phyloP scores from a whole-genome alignment of 805 yeast species.

The Cyberlindnera sargentensis region DNA sequence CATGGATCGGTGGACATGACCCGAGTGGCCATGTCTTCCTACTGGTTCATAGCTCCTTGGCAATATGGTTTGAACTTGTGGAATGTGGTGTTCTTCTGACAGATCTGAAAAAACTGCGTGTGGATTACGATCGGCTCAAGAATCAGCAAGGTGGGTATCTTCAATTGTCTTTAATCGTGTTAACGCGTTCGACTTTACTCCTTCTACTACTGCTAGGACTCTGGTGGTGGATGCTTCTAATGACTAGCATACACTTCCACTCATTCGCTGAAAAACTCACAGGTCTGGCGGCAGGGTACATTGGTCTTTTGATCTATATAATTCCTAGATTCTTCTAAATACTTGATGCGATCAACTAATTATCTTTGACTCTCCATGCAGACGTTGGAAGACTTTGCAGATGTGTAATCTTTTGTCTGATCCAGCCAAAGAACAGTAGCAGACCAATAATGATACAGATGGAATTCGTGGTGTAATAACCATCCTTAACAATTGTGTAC shows the following conservation, averaged over 20 bases:
- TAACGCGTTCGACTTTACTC: conserved; percentile 17
- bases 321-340: conserved; percentile 24
- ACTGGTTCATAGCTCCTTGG: conserved; percentile 56
- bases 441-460: conserved; percentile 67
- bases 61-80: conserved; percentile 57
- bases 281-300: conserved; percentile 59
- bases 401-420: conserved; percentile 50
- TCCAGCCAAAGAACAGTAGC: conserved; percentile 55
- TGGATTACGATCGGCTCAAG: conserved; percentile 1
- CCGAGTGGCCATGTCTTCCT: conserved; percentile 93
- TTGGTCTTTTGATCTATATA: conserved; percentile 32
- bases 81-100: conserved; percentile 30
- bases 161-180: neutral
- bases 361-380: conserved; percentile 56
- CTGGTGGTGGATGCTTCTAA: conserved; percentile 85
- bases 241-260: conserved; percentile 84
- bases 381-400: conserved; percentile 67
- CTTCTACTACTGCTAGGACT: conserved; percentile 33
- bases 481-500: conserved; percentile 57
- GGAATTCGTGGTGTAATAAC: conserved; percentile 73
- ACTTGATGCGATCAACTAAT: neutral
- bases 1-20: conserved; percentile 86
- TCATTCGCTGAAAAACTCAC: conserved; percentile 65
- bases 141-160: neutral
- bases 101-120: conserved; percentile 21